A percentile compares a stretch with the other conserved stretches of the same genome.
Evolutionary conservation across 192 early-diverging fungal species (phyloP).

Genomic region (Cladochytrium replicatum): DNA sequence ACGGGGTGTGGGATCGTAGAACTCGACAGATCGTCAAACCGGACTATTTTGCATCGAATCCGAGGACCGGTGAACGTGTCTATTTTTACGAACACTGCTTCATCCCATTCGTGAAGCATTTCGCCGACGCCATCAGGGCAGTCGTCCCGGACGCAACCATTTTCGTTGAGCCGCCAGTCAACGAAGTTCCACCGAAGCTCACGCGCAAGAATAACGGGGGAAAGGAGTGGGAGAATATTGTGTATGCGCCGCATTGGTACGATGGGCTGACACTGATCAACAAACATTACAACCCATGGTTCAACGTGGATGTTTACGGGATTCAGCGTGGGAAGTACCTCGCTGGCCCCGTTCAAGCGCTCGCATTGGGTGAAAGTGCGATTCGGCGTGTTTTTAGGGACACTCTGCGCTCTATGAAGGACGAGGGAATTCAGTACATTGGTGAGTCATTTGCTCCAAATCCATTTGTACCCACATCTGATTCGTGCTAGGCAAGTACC

Average conservation of each 20-base stretch:
- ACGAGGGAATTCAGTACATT: slow-evolving; percentile 6
- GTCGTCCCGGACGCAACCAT: slow-evolving; percentile 42
- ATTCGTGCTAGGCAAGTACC: slow-evolving; percentile 53
- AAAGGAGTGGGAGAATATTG: too few species aligned
- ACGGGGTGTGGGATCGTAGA: slow-evolving; percentile 58
- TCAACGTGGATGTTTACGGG: slow-evolving; percentile 46
- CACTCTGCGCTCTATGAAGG: too few species aligned
- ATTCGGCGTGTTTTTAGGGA: slow-evolving; percentile 50
- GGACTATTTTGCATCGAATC: slow-evolving; percentile 58
- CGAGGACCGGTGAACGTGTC: slow-evolving; percentile 43
- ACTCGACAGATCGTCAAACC: slow-evolving; percentile 16
- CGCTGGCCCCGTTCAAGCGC: slow-evolving; percentile 44
- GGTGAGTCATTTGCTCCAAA: too few species aligned
- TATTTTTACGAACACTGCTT: slow-evolving; percentile 58
- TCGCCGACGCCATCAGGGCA: slow-evolving; percentile 47
- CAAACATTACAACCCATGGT: slow-evolving; percentile 46
- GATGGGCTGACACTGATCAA: slow-evolving; percentile 61
- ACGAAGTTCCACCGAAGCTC: slow-evolving; percentile 47
- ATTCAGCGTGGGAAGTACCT: slow-evolving; percentile 38
- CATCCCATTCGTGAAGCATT: slow-evolving; percentile 57
- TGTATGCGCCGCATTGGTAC: slow-evolving; percentile 76
- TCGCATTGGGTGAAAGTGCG: slow-evolving; percentile 60
- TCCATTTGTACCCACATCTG: too few species aligned
- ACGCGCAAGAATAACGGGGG: too few species aligned
- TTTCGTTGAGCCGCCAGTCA: slow-evolving; percentile 67